A percentile compares a stretch with the other conserved stretches of the same genome.
These are phyloP conservation scores for Plasmodium knowlesi DNA, from an alignment of 169 alveolate species.

Conservation along the genomic window DNA sequence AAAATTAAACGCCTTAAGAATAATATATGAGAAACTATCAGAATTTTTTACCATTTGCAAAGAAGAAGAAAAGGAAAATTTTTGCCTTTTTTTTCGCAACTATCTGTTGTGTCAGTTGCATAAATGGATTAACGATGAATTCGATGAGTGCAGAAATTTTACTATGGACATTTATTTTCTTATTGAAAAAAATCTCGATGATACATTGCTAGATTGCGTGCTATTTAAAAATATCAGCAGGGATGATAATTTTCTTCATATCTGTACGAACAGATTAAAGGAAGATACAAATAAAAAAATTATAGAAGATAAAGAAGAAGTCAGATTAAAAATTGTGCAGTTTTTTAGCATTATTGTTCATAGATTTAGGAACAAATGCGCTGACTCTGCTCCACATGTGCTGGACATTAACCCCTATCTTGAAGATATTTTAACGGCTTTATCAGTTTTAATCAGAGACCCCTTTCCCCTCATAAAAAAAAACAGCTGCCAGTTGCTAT, in stretches of 20 bases:
- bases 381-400: background rate
- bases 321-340: slow-evolving; percentile 52
- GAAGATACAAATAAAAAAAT: slow-evolving; percentile 53
- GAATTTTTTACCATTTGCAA: slow-evolving; percentile 38
- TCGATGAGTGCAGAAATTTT: slow-evolving; percentile 54
- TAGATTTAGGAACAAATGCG: slow-evolving; percentile 17
- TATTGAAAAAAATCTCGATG: slow-evolving; percentile 36
- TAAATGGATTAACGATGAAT: slow-evolving; percentile 59
- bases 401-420: slow-evolving; percentile 21
- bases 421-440: slow-evolving; percentile 30
- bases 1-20: slow-evolving; percentile 34
- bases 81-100: slow-evolving; percentile 30
- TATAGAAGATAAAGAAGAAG: slow-evolving; percentile 70
- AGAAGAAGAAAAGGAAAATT: slow-evolving; percentile 24
- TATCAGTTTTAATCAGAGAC: slow-evolving; percentile 36
- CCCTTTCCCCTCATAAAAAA: slow-evolving; percentile 63
- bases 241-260: slow-evolving; percentile 41
- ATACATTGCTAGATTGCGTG: slow-evolving; percentile 26
- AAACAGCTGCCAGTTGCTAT: slow-evolving; percentile 32
- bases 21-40: slow-evolving; percentile 28
- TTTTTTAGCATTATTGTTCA: slow-evolving; percentile 28
- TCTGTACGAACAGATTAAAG: slow-evolving; percentile 35
- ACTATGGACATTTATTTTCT: slow-evolving; percentile 26
- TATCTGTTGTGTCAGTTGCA: slow-evolving; percentile 18
- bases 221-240: slow-evolving; percentile 39